Evolutionary conservation across 2,329 filamentous ascomycete genomes (phyloP).

Genomic region (Ceratocystis alfenasii): DNA sequence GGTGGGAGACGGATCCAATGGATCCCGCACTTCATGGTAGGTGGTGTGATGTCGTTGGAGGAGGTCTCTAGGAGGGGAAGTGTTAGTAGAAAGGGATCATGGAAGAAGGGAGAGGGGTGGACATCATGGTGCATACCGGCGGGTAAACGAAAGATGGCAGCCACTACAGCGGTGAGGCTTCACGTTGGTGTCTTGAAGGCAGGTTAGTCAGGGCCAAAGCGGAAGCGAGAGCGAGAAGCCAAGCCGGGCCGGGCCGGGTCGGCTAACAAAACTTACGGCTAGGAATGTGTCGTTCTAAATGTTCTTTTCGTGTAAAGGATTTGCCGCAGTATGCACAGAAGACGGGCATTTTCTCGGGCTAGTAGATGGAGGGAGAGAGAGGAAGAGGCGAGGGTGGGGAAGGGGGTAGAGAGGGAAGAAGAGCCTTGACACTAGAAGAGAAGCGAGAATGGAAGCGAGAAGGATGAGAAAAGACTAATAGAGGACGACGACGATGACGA

Average conservation of each 20-base stretch:
- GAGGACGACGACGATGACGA: background rate
- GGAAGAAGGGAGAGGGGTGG: background rate
- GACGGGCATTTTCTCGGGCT: slow-evolving; percentile 27
- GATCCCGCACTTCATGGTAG: slow-evolving; percentile 40
- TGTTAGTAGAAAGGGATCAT: background rate
- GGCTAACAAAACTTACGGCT: slow-evolving; percentile 33
- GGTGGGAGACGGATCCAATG: slow-evolving; percentile 35
- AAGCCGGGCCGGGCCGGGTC: background rate
- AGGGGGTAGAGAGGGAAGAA: background rate
- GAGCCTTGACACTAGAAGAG: background rate
- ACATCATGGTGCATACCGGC: slow-evolving; percentile 32
- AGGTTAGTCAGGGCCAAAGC: slow-evolving; percentile 22
- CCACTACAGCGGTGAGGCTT: slow-evolving; percentile 41
- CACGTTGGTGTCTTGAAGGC: slow-evolving; percentile 39
- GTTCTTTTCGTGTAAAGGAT: slow-evolving; percentile 44
- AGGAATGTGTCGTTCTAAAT: slow-evolving; percentile 44
- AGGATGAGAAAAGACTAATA: background rate
- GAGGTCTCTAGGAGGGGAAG: slow-evolving; percentile 33
- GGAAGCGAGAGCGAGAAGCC: background rate
- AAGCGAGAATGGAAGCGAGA: background rate
- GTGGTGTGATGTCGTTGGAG: slow-evolving; percentile 40
- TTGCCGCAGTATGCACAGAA: slow-evolving; percentile 45
- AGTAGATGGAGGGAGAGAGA: background rate
- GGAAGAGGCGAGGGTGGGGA: background rate
- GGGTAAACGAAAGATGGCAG: slow-evolving; percentile 40